Base-by-base conservation (phyloP, 495 filamentous ascomycete genomes). In the Aspergillus diversus region DNA sequence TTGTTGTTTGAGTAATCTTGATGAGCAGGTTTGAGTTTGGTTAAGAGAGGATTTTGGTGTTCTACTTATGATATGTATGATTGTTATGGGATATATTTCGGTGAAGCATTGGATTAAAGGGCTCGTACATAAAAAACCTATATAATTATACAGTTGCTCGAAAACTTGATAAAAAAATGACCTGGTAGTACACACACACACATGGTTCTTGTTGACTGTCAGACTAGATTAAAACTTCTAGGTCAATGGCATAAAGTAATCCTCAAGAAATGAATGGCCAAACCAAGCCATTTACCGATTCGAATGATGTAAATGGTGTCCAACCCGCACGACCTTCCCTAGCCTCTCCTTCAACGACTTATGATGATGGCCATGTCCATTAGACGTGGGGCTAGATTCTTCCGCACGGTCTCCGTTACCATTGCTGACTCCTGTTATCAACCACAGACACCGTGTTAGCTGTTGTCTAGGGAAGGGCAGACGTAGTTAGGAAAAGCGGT, bases 1-100 rank as follows among this genome's bases (percentile, higher is more conserved):
- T 89, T 97, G 76, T 78, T 99, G 65, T 86, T 99, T 56, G 92
- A 90, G 70, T 96, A 71, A 43, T 64, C 9, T 21, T 35, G 27
- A 31, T 33, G 16, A 13, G n/a, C 12, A 43, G 4, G n/a, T 11
- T 11, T 43, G 39, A 15, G n/a, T 43, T 11, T 43, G 4, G 5
- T 43, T 43, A 43, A 12, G 39, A 4, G n/a, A 0, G 39, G 39
- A 39, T 13, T 39, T 8, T 7, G 13, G 1, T 7, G 37, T 4
- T 39, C 7, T 39, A 13, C 13, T 39, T 1, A 39, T 39, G 37
- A 39, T 39, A 39, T 7, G 11, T 11, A 43, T 43, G 39, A 43
- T 43, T 43, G 39, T 43, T 3, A 43, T 43, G 5, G 8, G 8
- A 43, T 43, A 43, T 43, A 43, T 15, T 7, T 43, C 8, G 4